Percentiles rank a stretch among this genome's conserved stretches.
Evolutionary conservation across 2,329 filamentous ascomycete genomes (phyloP).

Genomic region (Chaetothyriales sp.): DNA sequence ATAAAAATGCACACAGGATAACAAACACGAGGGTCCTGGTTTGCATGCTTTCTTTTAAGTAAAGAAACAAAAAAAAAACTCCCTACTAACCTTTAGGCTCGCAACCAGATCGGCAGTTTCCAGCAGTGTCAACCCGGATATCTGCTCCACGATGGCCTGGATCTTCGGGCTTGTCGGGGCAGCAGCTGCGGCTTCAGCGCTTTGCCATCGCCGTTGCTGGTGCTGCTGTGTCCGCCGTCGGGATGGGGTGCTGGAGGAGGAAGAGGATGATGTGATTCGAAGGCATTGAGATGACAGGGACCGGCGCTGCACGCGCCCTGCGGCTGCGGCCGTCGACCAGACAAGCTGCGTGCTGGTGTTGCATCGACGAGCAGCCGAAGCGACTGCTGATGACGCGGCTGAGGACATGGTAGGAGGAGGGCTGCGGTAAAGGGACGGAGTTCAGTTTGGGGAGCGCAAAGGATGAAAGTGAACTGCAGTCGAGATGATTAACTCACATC

Average conservation of each 20-base stretch:
- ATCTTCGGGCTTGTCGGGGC: constrained; percentile 67
- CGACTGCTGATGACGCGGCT: neutral
- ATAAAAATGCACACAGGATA: no score
- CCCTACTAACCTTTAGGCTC: constrained; percentile 63
- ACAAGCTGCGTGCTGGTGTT: neutral
- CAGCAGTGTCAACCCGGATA: constrained; percentile 90
- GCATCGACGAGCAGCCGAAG: neutral
- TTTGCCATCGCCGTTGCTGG: constrained; percentile 61
- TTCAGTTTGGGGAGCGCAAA: neutral
- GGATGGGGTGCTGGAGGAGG: constrained; percentile 24
- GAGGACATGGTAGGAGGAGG: neutral
- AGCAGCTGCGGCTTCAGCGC: constrained; percentile 53
- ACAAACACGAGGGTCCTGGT: neutral
- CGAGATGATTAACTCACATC: neutral
- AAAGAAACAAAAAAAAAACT: neutral
- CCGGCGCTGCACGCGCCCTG: constrained; percentile 1
- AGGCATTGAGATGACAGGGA: constrained; percentile 20
- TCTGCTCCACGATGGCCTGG: constrained; percentile 86
- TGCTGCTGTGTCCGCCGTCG: constrained; percentile 20
- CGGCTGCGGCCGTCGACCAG: neutral
- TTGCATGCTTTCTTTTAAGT: neutral
- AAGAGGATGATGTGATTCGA: constrained; percentile 26
- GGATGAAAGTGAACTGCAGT: neutral
- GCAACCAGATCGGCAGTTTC: constrained; percentile 95
- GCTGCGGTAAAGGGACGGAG: neutral